Conservation (phyloP, 495 filamentous ascomycete genomes). For the Pseudevernia furfuracea region DNA sequence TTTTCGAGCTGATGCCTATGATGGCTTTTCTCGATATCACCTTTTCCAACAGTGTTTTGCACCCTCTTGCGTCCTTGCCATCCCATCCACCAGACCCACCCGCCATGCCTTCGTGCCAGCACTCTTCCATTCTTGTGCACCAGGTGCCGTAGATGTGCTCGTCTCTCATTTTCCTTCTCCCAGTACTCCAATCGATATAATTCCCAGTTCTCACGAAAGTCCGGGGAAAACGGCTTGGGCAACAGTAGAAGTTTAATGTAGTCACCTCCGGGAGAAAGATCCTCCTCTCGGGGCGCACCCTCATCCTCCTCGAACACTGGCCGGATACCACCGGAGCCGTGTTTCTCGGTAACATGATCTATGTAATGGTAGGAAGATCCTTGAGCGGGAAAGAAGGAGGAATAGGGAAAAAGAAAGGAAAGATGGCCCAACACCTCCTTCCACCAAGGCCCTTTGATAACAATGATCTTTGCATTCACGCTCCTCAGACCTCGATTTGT, state of each 20-base stretch:
- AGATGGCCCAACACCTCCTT: conserved; percentile 61
- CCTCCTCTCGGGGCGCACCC: conserved; percentile 54
- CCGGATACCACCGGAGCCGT: conserved; percentile 25
- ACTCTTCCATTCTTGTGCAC: conserved; percentile 57
- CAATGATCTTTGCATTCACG: conserved; percentile 92
- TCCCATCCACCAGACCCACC: conserved; percentile 74
- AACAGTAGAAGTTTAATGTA: conserved; percentile 83
- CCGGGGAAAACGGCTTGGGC: conserved; percentile 89
- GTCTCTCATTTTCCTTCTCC: conserved; percentile 91
- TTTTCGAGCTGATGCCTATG: conserved; percentile 34
- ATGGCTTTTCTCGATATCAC: conserved; percentile 29
- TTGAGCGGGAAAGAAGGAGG: conserved; percentile 43
- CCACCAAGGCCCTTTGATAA: conserved; percentile 78
- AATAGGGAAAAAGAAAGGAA: conserved; percentile 38
- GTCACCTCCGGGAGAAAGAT: conserved; percentile 80
- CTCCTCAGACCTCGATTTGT: conserved; percentile 82
- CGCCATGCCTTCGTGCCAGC: conserved; percentile 57
- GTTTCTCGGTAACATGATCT: conserved; percentile 45
- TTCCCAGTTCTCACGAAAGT: conserved; percentile 97
- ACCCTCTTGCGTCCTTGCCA: conserved; percentile 52
- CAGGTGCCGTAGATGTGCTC: conserved; percentile 61
- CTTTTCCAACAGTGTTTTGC: conserved; percentile 27
- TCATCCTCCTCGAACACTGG: conserved; percentile 50
- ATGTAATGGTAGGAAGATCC: conserved; percentile 61
- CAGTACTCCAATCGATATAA: conserved; percentile 87